phyloP scores from a whole-genome alignment of 805 yeast species.

The Lachancea mirantina region DNA sequence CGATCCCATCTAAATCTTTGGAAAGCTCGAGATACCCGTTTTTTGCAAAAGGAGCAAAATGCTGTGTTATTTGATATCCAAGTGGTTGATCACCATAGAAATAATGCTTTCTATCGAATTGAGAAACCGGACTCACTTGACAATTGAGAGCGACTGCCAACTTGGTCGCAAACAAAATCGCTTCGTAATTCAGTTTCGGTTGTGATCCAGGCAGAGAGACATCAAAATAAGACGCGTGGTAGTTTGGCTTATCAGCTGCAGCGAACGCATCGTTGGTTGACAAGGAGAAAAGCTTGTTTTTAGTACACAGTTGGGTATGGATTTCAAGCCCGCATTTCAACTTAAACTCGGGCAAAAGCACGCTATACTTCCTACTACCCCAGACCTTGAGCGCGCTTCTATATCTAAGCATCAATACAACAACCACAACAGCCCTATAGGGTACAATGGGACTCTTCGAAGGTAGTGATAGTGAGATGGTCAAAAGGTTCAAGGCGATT shows the following conservation, averaged over 20 bases:
- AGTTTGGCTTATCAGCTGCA: constrained; percentile 49
- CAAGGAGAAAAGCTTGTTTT: constrained; percentile 66
- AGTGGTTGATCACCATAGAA: constrained; percentile 94
- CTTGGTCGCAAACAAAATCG: constrained; percentile 59
- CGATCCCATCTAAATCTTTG: constrained; percentile 47
- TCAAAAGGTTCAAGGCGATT: too few species aligned
- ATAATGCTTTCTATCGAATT: constrained; percentile 91
- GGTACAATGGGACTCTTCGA: too few species aligned
- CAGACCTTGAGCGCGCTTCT: too few species aligned
- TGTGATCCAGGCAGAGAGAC: constrained; percentile 88
- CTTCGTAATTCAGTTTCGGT: constrained; percentile 72
- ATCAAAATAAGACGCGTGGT: constrained; percentile 70
- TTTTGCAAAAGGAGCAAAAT: constrained; percentile 67
- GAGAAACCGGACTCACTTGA: constrained; percentile 45
- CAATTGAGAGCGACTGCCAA: constrained; percentile 68
- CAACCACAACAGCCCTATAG: too few species aligned
- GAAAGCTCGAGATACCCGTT: constrained; percentile 52
- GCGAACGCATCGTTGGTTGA: constrained; percentile 43
- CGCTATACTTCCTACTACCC: too few species aligned
- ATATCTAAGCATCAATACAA: too few species aligned
- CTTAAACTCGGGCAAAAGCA: constrained; percentile 21
- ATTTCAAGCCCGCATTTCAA: constrained; percentile 87
- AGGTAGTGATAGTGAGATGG: too few species aligned
- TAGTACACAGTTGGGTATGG: constrained; percentile 80
- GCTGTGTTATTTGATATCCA: constrained; percentile 95